Base-by-base conservation (phyloP, 2,329 filamentous ascomycete genomes). In the Xylariales sp. region DNA sequence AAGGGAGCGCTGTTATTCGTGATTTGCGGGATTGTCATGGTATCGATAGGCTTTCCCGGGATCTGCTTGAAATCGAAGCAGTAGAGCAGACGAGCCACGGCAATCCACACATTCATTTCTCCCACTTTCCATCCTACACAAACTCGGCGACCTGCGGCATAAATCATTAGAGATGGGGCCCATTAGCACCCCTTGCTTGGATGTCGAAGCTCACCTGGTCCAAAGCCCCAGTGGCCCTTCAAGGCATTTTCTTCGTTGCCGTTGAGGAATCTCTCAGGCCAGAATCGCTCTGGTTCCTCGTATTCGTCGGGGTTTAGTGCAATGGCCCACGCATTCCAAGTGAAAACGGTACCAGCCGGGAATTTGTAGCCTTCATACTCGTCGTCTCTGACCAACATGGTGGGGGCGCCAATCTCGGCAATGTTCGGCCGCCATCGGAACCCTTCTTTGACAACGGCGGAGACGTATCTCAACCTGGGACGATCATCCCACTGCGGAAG, bases 1-100 rank as follows among this genome's bases (percentile, higher is more conserved):
- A n/a, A n/a, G n/a, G n/a, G n/a, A n/a, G n/a, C n/a, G n/a, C n/a
- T n/a, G n/a, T n/a, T n/a, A n/a, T n/a, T n/a, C n/a, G n/a, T n/a
- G n/a, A n/a, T n/a, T n/a, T n/a, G n/a, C n/a, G n/a, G n/a, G n/a
- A n/a, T n/a, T n/a, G n/a, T n/a, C n/a, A n/a, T n/a, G n/a, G n/a
- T n/a, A n/a, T n/a, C n/a, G n/a, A n/a, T n/a, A n/a, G n/a, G n/a
- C n/a, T n/a, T n/a, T n/a, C n/a, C n/a, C n/a, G n/a, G n/a, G 29
- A 32, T 15, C 31, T 33, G 31, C 7, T 15, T 8, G n/a, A 33
- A 33, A 7, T 33, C 31, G n/a, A 33, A 33, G 31, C 31, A 33
- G 2, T 33, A 33, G 5, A 33, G 8, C 5, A 33, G 31, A 6
- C 31, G 11, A 14, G 31, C 31, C 11, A 33, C 9, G 12, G 31